Base-by-base conservation (phyloP, 352 stramenopile genomes). In the Phytophthora aleatoria region DNA sequence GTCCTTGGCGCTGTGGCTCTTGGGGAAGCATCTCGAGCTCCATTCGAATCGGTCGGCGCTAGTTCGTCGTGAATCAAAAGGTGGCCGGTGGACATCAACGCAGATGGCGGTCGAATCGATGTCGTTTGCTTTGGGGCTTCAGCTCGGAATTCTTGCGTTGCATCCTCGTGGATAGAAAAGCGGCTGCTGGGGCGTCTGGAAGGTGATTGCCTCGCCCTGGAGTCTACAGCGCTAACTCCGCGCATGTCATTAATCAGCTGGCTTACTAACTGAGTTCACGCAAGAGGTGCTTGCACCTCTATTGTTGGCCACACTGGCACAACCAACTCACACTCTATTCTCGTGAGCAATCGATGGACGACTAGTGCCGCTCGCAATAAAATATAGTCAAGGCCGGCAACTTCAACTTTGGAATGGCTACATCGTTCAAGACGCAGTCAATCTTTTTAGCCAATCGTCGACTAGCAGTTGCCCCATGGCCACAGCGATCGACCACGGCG, bases 51-150 rank as follows among this genome's bases (percentile, higher is more conserved):
- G 15, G 26, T n/a, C 20, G 24, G 20, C 15, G 50, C 10, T 8
- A 61, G n/a, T 6, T 71, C 67, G 10, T 74, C 62, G 45, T 75
- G 48, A 50, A 71, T 68, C 20, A 71, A 57, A 35, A 47, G 55
- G 15, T 71, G 55, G 12, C 45, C 62, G 6, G 52, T 64, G 11
- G 62, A 71, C 27, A 69, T 61, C 3, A 69, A 49, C 26, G 66
- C 48, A 41, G 50, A 52, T 11, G 39, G 10, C 10, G 57, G 16
- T 47, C 35, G 39, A 9, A 4, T 45, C 51, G 52, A 20, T 26
- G 41, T 33, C 10, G 43, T 30, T 31, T 12, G 5, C 16, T 63
- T 68, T 20, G 53, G 36, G 24, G 28, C 20, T 4, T 60, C 61
- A 2, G 10, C 10, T 39, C 61, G 52, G 16, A 53, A 51, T 35